Evolutionary conservation across 768 basidiomycete genomes (phyloP), one percentile per base, ranked within the genome.

Genomic region (Mycena vitilis): DNA sequence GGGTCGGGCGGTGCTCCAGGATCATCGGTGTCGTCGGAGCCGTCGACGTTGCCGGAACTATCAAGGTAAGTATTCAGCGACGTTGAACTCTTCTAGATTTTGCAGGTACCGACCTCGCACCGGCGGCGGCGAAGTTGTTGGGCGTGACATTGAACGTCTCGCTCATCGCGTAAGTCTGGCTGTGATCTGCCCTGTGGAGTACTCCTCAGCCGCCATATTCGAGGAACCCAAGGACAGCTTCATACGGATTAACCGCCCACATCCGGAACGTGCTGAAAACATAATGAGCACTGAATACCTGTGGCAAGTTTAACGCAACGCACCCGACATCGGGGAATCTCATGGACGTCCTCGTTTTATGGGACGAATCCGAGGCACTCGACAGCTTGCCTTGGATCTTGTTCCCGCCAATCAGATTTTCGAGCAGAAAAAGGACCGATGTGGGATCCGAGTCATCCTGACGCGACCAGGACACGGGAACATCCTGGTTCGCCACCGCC

Each of bases 181-280:
- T 51, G 7, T 9, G 16, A 38, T 66, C 34, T 2, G 12, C 30
- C 0, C 65, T 66, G 42, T 15, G 12, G n/a, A 47, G 7, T 22
- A 16, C 18, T 44, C 8, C 15, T 34, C 0, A 59, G 22, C 30
- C 6, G 2, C 22, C 20, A 10, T 15, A 8, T n/a, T 45, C 13
- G 48, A 22, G 38, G 16, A 8, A 36, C 18, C 8, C 23, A 5
- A n/a, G 16, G 13, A 42, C 6, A 8, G 6, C 4, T 4, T 2
- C 65, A 1, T 55, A 66, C 65, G 65, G 65, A 61, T 66, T 60
- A n/a, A 66, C 59, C 8, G 65, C 65, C 65, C 58, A 60, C 44
- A 66, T 34, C 18, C 59, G 59, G 25, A 66, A 66, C 7, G 65
- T 60, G 1, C 65, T 66, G 42, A 4, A 5, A 6, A 22, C 12